Evolutionary conservation across 164 flowering plant genomes (phyloP), one percentile per base, ranked within the genome.

Genomic region (Vitis labrusca): DNA sequence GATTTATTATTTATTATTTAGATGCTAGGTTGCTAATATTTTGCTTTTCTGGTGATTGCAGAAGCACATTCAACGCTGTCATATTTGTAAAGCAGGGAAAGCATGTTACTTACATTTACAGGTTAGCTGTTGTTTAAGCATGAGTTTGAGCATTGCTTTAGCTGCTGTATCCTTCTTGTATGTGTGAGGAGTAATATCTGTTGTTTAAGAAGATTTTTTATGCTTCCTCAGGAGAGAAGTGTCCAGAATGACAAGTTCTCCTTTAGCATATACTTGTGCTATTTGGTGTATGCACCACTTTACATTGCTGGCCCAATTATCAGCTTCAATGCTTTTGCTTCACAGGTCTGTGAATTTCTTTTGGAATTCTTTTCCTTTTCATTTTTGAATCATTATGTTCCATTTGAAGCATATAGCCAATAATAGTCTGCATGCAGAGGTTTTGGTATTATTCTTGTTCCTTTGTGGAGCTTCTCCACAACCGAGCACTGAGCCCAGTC

Each of bases 261-360:
- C 30, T 89, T 82, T 65, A 70, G 50, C 37, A 83, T 76, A 65
- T 95, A 95, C 84, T 83, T 95, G 19, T 85, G 90, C 74, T 95
- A 93, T 81, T 80, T 95, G 88, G 76, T 86, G 15, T 95, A 87
- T 86, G 99, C 99, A 29, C 99, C 99, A 5, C 91, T 95, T 27
- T 95, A 95, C 75, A 84, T 95, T 73, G 91, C 99, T 71, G 99
- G 99, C 44, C 99, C 99, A 71, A 86, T 95, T 48, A 65, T 89
- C 64, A 91, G 91, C 90, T 95, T 91, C 83, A 91, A 91, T 70
- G 97, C 97, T 60, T 93, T 91, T 79, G 90, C 97, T 63, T 89
- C 92, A 50, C 99, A 95, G 97, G 99, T 95, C 17, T 68, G 83
- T 68, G n/a, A n/a, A 63, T 17, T 64, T 61, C 13, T 58, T 50